A percentile compares a stretch with the other conserved stretches of the same genome.
These are phyloP conservation scores for Mycena sanguinolenta DNA, from an alignment of 768 basidiomycete species.

Conservation along the genomic window DNA sequence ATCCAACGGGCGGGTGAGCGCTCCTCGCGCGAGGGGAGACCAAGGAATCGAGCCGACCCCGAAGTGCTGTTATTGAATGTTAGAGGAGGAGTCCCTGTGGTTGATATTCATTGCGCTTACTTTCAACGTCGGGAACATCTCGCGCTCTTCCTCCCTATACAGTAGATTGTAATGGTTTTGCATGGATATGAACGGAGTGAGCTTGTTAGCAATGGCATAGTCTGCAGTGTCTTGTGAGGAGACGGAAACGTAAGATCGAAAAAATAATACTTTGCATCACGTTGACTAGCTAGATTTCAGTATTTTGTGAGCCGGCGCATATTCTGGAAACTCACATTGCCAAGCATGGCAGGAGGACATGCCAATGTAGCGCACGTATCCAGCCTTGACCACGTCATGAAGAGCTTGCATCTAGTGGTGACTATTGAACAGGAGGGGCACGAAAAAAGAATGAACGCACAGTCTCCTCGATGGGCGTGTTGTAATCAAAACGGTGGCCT, in stretches of 20 bases:
- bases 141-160: constrained; percentile 76
- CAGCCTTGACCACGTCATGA: constrained; percentile 76
- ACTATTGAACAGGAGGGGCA: neutral
- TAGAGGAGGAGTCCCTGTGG: neutral
- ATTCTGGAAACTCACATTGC: constrained; percentile 56
- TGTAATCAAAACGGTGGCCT: constrained; percentile 52
- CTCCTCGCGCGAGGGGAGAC: constrained; percentile 68
- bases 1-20: constrained; percentile 56
- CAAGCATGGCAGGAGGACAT: constrained; percentile 69
- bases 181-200: constrained; percentile 77
- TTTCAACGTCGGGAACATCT: constrained; percentile 73
- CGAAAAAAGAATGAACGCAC: constrained; percentile 42
- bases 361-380: constrained; percentile 72
- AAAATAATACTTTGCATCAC: constrained; percentile 63
- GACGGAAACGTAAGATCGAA: neutral
- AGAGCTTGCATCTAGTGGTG: constrained; percentile 71
- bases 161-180: constrained; percentile 74
- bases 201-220: constrained; percentile 69
- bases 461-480: constrained; percentile 49
- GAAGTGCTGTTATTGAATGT: constrained; percentile 51
- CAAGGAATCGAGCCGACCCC: constrained; percentile 71
- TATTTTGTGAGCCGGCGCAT: neutral
- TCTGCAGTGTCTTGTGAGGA: constrained; percentile 48
- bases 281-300: constrained; percentile 54
- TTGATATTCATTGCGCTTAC: constrained; percentile 41